Base-by-base conservation (phyloP, 371 early-diverging fungal species). In the Mucor mucedo region DNA sequence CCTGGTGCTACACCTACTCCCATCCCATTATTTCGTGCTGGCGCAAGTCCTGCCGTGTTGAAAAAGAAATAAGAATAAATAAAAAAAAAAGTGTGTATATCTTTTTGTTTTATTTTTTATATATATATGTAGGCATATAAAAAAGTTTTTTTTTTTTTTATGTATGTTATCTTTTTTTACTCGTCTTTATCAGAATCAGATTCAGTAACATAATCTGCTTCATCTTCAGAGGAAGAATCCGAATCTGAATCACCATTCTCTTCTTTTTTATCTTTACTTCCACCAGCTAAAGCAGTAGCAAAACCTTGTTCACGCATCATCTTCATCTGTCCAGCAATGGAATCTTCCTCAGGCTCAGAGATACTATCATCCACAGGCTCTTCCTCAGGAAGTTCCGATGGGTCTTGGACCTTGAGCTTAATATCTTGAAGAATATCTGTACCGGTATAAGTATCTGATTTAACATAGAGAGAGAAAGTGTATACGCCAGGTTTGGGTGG, bases 331-430 rank as follows among this genome's bases (percentile, higher is more conserved):
- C 95, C 96, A 33, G 96, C 97, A 71, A 97, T 87, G 35, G 94
- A 91, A 73, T 95, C 95, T 59, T 95, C 96, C 58, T 95, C 98
- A 39, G 97, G 97, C 65, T 97, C 98, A 16, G 95, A 95, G 63
- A 97, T 97, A 58, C 93, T 93, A 65, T 97, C 97, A 52, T 95
- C 96, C 1, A 90, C 76, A 48, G 91, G 92, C 1, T 85, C 80
- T 58, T 88, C 86, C 13, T 85, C 83, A 30, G 94, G 91, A 52
- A 91, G 82, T 45, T 84, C 84, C 5, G 89, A 67, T 13, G 85
- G 83, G 58, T 92, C 91, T 44, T 89, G 82, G 9, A 92, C 88
- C 16, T 76, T 77, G 78, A 97, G 82, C 58, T 86, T 84, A 65
- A 93, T 77, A 49, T 93, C 92, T 66, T 90, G 78, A 39, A 82